A percentile compares a stretch with the other conserved stretches of the same genome.
Evolutionary conservation across 2,329 filamentous ascomycete genomes (phyloP).

Genomic region (Colletotrichum camelliae): DNA sequence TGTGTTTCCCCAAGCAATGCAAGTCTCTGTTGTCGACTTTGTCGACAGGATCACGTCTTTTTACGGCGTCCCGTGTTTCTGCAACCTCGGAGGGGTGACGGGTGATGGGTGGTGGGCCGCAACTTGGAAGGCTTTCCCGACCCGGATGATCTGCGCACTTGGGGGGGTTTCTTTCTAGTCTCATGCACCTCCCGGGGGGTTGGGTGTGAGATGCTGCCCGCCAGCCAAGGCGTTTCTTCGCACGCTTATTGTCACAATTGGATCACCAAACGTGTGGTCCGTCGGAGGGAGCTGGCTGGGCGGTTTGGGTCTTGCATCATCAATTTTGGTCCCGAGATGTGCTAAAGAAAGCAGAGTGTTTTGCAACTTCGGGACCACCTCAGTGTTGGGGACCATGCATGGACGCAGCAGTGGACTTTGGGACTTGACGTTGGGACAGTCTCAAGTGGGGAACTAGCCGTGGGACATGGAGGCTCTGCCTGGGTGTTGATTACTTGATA

Average conservation of each 20-base stretch:
- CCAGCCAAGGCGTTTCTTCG: neutral
- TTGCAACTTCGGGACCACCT: neutral
- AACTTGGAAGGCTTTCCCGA: conserved; percentile 1
- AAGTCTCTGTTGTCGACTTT: rapidly evolving
- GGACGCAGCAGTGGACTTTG: neutral
- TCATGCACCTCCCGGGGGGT: neutral
- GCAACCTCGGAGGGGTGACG: neutral
- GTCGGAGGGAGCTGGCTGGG: neutral
- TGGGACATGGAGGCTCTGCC: conserved; percentile 8
- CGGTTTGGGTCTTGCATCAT: neutral
- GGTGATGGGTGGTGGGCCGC: neutral
- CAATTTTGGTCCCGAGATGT: neutral
- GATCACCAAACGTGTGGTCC: neutral
- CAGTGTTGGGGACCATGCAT: neutral
- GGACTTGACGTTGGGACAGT: conserved; percentile 16
- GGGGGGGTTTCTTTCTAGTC: neutral
- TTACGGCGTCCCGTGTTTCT: neutral
- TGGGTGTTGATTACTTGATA: neutral
- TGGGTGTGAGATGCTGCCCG: neutral
- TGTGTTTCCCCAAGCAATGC: neutral
- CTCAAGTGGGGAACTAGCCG: conserved; percentile 5
- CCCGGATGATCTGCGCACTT: conserved; percentile 14
- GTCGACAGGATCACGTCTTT: neutral
- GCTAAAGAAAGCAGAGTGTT: neutral
- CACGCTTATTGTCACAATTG: neutral